phyloP scores from a whole-genome alignment of 805 yeast genomes.

The Wickerhamiella shivajii region DNA sequence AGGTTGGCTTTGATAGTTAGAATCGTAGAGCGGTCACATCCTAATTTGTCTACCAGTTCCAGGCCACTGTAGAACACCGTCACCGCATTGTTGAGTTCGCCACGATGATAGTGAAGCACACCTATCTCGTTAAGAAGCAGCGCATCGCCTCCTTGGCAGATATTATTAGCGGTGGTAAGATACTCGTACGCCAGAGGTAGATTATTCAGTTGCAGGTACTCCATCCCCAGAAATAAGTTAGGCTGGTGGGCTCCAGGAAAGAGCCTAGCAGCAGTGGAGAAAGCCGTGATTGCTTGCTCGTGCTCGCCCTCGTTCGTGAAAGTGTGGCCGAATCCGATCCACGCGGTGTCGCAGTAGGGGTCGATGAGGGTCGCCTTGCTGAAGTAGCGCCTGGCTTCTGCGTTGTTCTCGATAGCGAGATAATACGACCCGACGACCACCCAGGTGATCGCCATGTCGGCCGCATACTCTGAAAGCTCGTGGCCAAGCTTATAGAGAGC shows the following conservation, averaged over 20 bases:
- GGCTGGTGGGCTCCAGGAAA: constrained; percentile 73
- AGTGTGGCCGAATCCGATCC: constrained; percentile 98
- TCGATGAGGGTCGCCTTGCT: constrained; percentile 77
- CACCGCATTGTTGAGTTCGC: constrained; percentile 51
- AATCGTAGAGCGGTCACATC: constrained; percentile 73
- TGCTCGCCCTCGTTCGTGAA: constrained; percentile 98
- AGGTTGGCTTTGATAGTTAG: constrained; percentile 38
- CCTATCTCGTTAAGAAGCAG: constrained; percentile 82
- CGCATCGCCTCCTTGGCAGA: constrained; percentile 77
- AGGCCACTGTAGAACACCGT: constrained; percentile 23
- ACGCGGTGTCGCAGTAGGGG: constrained; percentile 86
- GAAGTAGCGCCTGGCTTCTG: constrained; percentile 77
- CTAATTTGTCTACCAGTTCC: constrained; percentile 24
- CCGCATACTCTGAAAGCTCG: constrained; percentile 69
- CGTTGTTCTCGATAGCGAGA: constrained; percentile 50
- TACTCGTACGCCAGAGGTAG: constrained; percentile 76
- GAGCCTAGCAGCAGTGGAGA: constrained; percentile 84
- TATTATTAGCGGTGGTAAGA: constrained; percentile 52
- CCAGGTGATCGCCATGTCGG: constrained; percentile 77
- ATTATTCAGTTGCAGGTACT: constrained; percentile 78
- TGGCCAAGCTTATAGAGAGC: constrained; percentile 71
- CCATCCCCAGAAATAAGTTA: constrained; percentile 86
- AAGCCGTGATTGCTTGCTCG: constrained; percentile 95
- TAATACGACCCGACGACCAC: constrained; percentile 86
- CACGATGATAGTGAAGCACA: constrained; percentile 70